A percentile compares a stretch with the other conserved stretches of the same genome.
Conservation (phyloP, 2,329 filamentous ascomycete genomes). For the Zymoseptoria ardabiliae region DNA sequence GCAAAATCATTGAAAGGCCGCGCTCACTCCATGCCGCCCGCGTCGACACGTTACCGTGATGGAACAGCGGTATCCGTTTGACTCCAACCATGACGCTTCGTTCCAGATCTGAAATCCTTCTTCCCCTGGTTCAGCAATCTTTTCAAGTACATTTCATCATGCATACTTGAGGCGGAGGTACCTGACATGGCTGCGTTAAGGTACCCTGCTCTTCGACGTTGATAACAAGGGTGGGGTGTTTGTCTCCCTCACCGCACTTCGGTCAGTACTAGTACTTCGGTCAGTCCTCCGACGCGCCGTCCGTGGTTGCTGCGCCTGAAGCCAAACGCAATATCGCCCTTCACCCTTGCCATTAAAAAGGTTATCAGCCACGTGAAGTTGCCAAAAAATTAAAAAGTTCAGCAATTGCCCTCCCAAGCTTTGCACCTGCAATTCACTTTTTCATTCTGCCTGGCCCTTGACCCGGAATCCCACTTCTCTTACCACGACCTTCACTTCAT, state of each 20-base stretch:
- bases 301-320: background rate
- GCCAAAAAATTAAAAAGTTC: background rate
- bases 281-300: background rate
- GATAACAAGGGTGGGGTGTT: background rate
- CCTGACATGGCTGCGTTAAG: background rate
- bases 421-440: constrained; percentile 2
- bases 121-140: background rate
- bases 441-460: constrained; percentile 1
- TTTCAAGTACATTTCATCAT: background rate
- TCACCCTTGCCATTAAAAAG: background rate
- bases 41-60: background rate
- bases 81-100: background rate
- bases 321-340: background rate
- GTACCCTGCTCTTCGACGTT: background rate
- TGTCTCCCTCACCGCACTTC: background rate
- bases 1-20: background rate
- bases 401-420: constrained; percentile 2
- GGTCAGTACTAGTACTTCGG: background rate
- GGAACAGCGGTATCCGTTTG: background rate
- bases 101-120: background rate
- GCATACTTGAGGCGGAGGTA: background rate
- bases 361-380: background rate
- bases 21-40: background rate
- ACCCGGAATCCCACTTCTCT: background rate
- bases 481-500: background rate